Evolutionary conservation across 257 asterid genomes (phyloP).

Genomic region (Agastache rugosa): DNA sequence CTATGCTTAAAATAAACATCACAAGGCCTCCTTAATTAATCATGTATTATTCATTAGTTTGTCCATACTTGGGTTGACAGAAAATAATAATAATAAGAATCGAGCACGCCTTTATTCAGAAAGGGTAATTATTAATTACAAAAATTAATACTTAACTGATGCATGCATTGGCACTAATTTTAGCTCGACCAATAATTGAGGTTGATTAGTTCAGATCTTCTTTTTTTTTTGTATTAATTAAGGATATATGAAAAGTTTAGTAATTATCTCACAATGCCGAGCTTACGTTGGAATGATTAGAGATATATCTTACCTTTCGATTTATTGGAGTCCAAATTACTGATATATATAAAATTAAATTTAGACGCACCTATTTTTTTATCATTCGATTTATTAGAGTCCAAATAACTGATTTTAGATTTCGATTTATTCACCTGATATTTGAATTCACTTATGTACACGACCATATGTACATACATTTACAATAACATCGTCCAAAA

Average conservation of each 20-base stretch:
- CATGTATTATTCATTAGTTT: conserved; percentile 20
- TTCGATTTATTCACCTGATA: not conserved
- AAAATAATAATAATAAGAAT: conserved; percentile 14
- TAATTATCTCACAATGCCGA: too few relatives aligned
- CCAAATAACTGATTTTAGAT: not conserved
- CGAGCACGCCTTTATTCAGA: conserved; percentile 29
- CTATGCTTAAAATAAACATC: conserved; percentile 20
- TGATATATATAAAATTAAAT: not conserved
- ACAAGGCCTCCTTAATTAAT: conserved; percentile 13
- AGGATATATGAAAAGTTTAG: too few relatives aligned
- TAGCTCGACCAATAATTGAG: conserved; percentile 12
- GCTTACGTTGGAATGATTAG: too few relatives aligned
- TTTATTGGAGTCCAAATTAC: not conserved
- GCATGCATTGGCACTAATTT: not conserved
- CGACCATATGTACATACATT: too few relatives aligned
- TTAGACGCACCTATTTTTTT: not conserved
- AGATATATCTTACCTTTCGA: too few relatives aligned
- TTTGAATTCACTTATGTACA: too few relatives aligned
- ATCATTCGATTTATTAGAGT: not conserved
- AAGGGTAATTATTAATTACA: not conserved
- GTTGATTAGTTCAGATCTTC: not conserved
- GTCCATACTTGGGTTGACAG: conserved; percentile 34
- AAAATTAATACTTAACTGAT: not conserved
- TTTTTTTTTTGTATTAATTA: too few relatives aligned
- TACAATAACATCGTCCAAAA: too few relatives aligned